Conservation (phyloP, 2,329 filamentous ascomycete genomes). For the Aspergillus jensenii region DNA sequence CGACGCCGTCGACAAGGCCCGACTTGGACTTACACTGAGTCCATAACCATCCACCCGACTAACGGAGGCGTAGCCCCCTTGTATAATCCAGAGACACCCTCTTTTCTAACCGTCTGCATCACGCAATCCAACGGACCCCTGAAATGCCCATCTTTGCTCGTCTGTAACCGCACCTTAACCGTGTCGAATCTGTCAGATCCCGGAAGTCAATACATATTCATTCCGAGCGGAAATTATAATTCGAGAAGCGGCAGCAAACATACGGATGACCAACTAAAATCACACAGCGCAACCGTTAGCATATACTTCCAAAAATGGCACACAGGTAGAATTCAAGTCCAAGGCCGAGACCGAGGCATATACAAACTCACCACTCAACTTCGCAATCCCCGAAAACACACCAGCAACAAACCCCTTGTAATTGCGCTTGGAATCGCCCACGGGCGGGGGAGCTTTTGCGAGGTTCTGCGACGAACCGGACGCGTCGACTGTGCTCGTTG, state of each 20-base stretch:
- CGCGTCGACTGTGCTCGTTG: conserved; percentile 4
- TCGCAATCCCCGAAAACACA: conserved; percentile 92
- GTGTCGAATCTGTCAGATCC: conserved; percentile 74
- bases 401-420: conserved; percentile 98
- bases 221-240: not conserved
- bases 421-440: conserved; percentile 45
- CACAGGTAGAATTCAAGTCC: not conserved
- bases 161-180: conserved; percentile 93
- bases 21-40: conserved; percentile 57
- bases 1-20: not conserved
- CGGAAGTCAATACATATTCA: not conserved
- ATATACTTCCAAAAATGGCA: not conserved
- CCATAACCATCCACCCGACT: conserved; percentile 99
- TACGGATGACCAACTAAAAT: conserved; percentile 60
- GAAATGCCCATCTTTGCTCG: conserved; percentile 75
- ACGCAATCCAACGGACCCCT: conserved; percentile 83
- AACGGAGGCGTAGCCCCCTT: conserved; percentile 91
- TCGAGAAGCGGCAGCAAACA: conserved; percentile 22
- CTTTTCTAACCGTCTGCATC: conserved; percentile 77
- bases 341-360: not conserved
- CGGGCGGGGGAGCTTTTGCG: conserved; percentile 4
- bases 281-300: conserved; percentile 2
- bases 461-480: conserved; percentile 6
- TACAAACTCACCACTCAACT: conserved; percentile 69
- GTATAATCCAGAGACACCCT: conserved; percentile 83